Evolutionary conservation across 2,329 filamentous ascomycete genomes (phyloP), one percentile per base, ranked within the genome.

Genomic region (Thielaviopsis euricoi): DNA sequence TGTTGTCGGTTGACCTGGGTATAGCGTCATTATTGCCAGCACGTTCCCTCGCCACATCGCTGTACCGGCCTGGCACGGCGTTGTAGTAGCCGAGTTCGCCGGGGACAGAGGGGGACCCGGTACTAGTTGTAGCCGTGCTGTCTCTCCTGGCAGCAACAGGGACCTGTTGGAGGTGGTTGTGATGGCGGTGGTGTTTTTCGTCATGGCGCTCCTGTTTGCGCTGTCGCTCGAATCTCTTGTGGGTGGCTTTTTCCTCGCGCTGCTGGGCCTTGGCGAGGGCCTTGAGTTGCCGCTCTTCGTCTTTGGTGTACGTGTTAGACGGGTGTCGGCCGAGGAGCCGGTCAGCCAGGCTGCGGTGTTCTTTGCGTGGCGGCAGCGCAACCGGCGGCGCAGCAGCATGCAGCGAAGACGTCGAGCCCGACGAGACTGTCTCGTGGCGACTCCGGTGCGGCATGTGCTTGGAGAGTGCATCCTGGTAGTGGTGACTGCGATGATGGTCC

Each of bases 151-250:
- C 29, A 10, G n/a, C n/a, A n/a, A n/a, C n/a, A n/a, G n/a, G n/a
- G n/a, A n/a, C n/a, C n/a, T n/a, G n/a, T n/a, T n/a, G n/a, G n/a
- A n/a, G n/a, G n/a, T n/a, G n/a, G n/a, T 76, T 77, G 59, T 74
- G 73, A 53, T 80, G 79, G 70, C 81, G 81, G 62, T 87, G 80
- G 1, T 86, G 70, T 67, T 83, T 85, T 61, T 72, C 71, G 52
- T 86, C 71, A 64, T 88, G 83, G 13, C 76, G 76, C 62, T 50
- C 51, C 22, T 53, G 48, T 4, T 25, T 9, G 52, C 52, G 52
- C 52, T 12, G 52, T 33, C 2, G 21, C 9, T 82, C 82, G 63
- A 85, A 79, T 56, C 83, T 79, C 65, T 84, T 86, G 50, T 79
- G 77, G 0, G 83, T 67, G 62, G 85, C 81, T 53, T 72, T 74